A percentile compares a stretch with the other conserved stretches of the same genome.
These are phyloP conservation scores for Flaveria sonorensis DNA, from an alignment of 129 eudicot genomes.

Conservation along the genomic window DNA sequence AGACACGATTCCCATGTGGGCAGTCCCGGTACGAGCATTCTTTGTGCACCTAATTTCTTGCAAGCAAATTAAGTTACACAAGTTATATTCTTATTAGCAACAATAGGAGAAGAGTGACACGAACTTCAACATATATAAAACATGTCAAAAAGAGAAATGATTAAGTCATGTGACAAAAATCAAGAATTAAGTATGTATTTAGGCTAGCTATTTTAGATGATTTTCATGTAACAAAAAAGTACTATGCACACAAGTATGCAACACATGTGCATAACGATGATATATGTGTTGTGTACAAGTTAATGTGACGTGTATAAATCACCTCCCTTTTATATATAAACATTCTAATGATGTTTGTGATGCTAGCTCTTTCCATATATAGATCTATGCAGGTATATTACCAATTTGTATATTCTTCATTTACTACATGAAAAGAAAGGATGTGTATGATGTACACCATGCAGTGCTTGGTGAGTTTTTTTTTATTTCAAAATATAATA, in stretches of 20 bases:
- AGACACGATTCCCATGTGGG: slow-evolving; percentile 56
- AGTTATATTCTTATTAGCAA: not conserved
- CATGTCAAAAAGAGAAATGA: not conserved
- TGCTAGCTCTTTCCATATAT: not conserved
- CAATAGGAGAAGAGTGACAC: not conserved
- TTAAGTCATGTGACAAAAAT: not conserved
- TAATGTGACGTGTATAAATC: not conserved
- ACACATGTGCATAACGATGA: not conserved
- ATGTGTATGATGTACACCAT: slow-evolving; percentile 72
- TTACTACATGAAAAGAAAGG: slow-evolving; percentile 48
- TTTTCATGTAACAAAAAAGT: not conserved
- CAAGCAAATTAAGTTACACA: not conserved
- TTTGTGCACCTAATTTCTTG: not conserved
- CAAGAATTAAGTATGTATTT: not conserved
- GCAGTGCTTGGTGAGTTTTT: slow-evolving; percentile 55
- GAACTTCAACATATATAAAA: not conserved
- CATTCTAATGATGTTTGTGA: not conserved
- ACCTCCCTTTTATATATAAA: not conserved
- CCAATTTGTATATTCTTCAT: slow-evolving; percentile 45
- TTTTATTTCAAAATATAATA: not conserved
- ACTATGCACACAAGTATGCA: not conserved
- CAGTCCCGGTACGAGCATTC: slow-evolving; percentile 47
- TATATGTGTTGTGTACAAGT: not conserved
- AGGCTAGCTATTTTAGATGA: not conserved
- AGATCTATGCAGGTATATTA: slow-evolving; percentile 53